Evolutionary conservation across 768 basidiomycete species (phyloP), one percentile per base, ranked within the genome.

Genomic region (Mrakia hoshinonis): DNA sequence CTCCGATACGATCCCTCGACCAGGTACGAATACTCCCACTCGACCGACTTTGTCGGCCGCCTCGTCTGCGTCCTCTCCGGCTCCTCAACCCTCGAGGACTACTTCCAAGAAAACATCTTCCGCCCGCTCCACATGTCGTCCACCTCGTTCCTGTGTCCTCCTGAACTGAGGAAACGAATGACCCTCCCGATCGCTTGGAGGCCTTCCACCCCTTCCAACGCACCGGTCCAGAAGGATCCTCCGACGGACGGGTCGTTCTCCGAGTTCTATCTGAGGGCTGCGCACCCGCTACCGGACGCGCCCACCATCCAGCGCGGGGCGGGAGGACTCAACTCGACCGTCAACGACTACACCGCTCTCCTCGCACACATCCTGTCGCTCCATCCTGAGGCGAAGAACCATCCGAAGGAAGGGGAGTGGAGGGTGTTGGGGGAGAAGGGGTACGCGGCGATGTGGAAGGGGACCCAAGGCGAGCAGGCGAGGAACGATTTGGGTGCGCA

Each of bases 61-160:
- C 36, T 61, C 9, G 12, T 61, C 22, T 31, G 36, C 20, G 36
- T 36, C 15, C 34, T 61, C 15, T 34, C 58, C 6, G 34, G 34
- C n/a, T 22, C 36, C 11, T 38, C 58, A 6, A 43, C 43, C 0
- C 58, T 61, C n/a, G 58, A 61, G 58, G 58, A 61, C 9, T 61
- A 39, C 58, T 38, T 61, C 58, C 58, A 61, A n/a, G 18, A 31
- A n/a, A 61, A 61, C 58, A 61, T 61, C 58, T 20, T 61, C 34
- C 31, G 36, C 6, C 58, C 58, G 7, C 58, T 61, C 18, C 22
- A 22, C 31, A 34, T 61, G 34, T 10, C 6, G 15, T 61, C 58
- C 15, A 61, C 58, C 58, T 61, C 58, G 9, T 61, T 61, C 58
- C 58, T 61, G 31, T 36, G 31, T 31, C 22, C 58, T n/a, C 58